A percentile compares a stretch with the other conserved stretches of the same genome.
Evolutionary conservation across 805 yeast species (phyloP).

Genomic region (Metschnikowia lunata): DNA sequence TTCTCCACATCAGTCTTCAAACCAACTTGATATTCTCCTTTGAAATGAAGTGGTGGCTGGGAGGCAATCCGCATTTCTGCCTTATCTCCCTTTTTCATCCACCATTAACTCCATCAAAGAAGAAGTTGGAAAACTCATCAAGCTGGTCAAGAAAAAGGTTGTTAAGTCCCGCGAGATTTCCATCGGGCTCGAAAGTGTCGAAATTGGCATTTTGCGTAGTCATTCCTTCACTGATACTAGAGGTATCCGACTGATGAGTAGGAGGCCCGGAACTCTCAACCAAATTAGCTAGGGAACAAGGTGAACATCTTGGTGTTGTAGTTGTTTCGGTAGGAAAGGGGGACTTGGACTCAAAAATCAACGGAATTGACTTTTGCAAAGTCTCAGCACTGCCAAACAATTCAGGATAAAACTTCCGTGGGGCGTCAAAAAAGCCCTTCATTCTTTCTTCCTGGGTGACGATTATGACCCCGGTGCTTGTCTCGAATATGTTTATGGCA

Average conservation of each 20-base stretch:
- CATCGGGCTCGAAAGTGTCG: background rate
- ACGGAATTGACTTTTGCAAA: constrained; percentile 1
- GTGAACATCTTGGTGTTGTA: constrained; percentile 1
- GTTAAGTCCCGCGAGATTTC: background rate
- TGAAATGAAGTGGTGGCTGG: too few relatives aligned
- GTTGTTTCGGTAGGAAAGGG: constrained; percentile 7
- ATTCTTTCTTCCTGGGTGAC: constrained; percentile 14
- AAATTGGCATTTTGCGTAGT: background rate
- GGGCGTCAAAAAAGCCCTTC: constrained; percentile 12
- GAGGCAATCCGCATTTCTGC: too few relatives aligned
- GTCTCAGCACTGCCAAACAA: constrained; percentile 5
- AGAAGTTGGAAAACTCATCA: constrained; percentile 7
- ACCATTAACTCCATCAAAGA: constrained; percentile 3
- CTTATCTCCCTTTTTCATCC: background rate
- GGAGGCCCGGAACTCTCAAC: background rate
- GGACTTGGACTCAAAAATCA: constrained; percentile 5
- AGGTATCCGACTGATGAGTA: background rate
- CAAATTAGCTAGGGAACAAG: background rate
- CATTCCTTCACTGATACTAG: background rate
- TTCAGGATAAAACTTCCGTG: constrained; percentile 18
- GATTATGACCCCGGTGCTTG: constrained; percentile 15
- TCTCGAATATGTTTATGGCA: constrained; percentile 21
- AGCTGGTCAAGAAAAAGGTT: constrained; percentile 2
- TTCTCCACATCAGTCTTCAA: too few relatives aligned
- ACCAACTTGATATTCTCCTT: too few relatives aligned